phyloP scores from a whole-genome alignment of 768 basidiomycete genomes.

The Epithele typhae region DNA sequence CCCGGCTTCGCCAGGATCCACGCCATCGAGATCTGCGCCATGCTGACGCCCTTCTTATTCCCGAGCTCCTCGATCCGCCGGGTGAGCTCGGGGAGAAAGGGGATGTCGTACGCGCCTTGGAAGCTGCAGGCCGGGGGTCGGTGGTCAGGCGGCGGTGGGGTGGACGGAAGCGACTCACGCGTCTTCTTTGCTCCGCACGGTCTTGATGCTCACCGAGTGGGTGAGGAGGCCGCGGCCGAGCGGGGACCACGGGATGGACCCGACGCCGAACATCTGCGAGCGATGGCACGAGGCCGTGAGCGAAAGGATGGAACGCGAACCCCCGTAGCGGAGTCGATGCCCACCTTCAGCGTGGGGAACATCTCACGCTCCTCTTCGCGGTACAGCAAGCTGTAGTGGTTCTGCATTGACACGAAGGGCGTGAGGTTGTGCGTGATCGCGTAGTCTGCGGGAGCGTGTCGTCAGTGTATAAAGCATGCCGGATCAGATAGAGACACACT shows the following conservation, averaged over 20 bases:
- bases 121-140: not conserved
- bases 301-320: too few relatives aligned
- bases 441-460: conserved; percentile 28
- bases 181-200: conserved; percentile 23
- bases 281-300: not conserved
- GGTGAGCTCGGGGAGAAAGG: not conserved
- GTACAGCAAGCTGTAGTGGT: conserved; percentile 52
- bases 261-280: conserved; percentile 23
- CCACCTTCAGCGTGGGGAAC: conserved; percentile 43
- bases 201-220: conserved; percentile 20
- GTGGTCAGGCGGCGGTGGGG: too few relatives aligned
- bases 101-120: not conserved
- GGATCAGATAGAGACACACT: conserved; percentile 26
- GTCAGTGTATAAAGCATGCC: not conserved
- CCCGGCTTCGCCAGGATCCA: conserved; percentile 29
- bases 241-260: conserved; percentile 36
- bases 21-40: conserved; percentile 32
- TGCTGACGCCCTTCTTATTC: conserved; percentile 33
- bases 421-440: conserved; percentile 37
- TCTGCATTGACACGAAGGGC: conserved; percentile 63
- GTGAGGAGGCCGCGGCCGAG: conserved; percentile 31
- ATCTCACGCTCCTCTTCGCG: conserved; percentile 59
- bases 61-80: conserved; percentile 36
- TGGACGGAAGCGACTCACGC: conserved; percentile 1
- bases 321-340: too few relatives aligned